A percentile compares a stretch with the other conserved stretches of the same genome.
These are phyloP conservation scores for Geotrichum fermentans DNA, from an alignment of 1,139 yeast genomes.

Conservation along the genomic window DNA sequence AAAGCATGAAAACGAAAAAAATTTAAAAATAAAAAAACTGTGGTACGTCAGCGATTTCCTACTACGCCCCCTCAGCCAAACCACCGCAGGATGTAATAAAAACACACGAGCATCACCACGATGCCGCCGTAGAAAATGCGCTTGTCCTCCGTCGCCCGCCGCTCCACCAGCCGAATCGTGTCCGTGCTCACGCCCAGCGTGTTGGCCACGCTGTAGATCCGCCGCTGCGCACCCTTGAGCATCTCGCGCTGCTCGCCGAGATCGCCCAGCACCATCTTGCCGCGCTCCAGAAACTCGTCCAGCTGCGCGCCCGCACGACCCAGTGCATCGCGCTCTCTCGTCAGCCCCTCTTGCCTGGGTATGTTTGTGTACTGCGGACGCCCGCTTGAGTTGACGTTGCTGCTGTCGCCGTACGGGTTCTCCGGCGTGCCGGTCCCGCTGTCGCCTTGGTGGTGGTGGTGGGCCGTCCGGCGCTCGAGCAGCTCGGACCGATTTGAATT, in stretches of 20 bases:
- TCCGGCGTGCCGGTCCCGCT: conserved; percentile 40
- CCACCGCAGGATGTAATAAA: conserved; percentile 65
- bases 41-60: no score
- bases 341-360: conserved; percentile 55
- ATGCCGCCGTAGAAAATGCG: conserved; percentile 81
- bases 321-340: conserved; percentile 61
- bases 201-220: conserved; percentile 62
- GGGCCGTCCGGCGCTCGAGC: conserved; percentile 48
- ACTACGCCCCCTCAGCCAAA: no score
- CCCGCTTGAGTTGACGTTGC: conserved; percentile 13
- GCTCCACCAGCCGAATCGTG: conserved; percentile 76
- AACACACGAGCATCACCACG: conserved; percentile 54
- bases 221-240: conserved; percentile 57
- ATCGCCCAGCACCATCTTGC: conserved; percentile 79
- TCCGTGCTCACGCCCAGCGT: conserved; percentile 85
- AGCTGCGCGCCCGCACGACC: conserved; percentile 72
- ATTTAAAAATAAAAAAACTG: background rate
- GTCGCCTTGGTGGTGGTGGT: background rate
- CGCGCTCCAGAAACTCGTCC: conserved; percentile 88
- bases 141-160: conserved; percentile 84
- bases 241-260: conserved; percentile 78
- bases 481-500: conserved; percentile 55
- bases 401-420: conserved; percentile 48
- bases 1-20: background rate
- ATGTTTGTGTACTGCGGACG: conserved; percentile 23